Base-by-base conservation (phyloP, 2,329 filamentous ascomycete genomes). In the Pseudogymnoascus sp. region DNA sequence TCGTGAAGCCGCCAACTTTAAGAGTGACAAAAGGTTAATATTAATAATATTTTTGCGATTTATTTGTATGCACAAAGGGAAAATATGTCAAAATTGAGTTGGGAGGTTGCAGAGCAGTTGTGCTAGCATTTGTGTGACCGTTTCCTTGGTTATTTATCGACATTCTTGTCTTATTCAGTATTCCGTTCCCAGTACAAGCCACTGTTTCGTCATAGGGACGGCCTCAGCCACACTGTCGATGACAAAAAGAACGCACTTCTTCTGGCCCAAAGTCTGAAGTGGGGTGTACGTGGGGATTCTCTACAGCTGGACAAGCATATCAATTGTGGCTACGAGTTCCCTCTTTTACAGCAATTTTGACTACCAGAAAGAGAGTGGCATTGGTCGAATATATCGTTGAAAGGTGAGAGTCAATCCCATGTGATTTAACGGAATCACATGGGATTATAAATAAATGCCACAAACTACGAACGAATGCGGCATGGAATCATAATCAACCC, bases 181-280 rank as follows among this genome's bases (percentile, higher is more conserved):
- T 52, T 52, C 45, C 45, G 45, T 52, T 52, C 45, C 26, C 45
- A 52, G 45, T 52, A 30, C 45, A 52, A 52, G 45, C 45, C 45
- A 52, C 45, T 33, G 45, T 52, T 52, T 52, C 45, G 45, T 52
- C 45, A 52, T 52, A 52, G 26, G 15, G 15, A 52, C 26, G n/a
- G n/a, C 26, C 26, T 52, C 45, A 52, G 45, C 45, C 45, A 52
- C 45, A 52, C 13, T 18, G 26, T 52, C 15, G 5, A 52, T 19
- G 45, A 52, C n/a, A 26, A 5, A 18, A 26, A 18, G 10, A 30
- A 52, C 10, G 26, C 30, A 52, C n/a, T 23, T 13, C 13, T 19
- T 45, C 39, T 23, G 41, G 41, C n/a, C 26, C 45, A 52, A 3
- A 30, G 26, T 52, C 5, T 52, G 45, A 30, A 30, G 45, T 52